These are phyloP conservation scores for Plasmopara viticola DNA, from an alignment of 352 stramenopile species.

Conservation along the genomic window DNA sequence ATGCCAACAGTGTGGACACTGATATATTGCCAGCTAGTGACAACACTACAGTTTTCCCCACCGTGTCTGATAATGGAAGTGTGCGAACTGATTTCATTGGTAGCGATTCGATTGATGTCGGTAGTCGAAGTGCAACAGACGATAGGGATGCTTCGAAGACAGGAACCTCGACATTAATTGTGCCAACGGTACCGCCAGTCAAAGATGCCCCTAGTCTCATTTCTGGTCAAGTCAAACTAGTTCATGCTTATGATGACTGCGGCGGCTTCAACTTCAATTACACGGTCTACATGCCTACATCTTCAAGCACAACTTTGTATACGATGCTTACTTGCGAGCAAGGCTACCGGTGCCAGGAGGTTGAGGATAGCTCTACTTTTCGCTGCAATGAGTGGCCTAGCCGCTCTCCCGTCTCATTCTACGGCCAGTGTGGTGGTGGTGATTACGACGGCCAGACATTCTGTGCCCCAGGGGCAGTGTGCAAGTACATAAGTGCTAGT, in stretches of 20 bases:
- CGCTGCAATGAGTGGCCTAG: constrained; percentile 21
- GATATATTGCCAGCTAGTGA: neutral
- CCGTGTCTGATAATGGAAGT: neutral
- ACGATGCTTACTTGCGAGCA: constrained; percentile 14
- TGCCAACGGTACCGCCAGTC: neutral
- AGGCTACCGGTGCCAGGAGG: constrained; percentile 16
- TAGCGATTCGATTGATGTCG: neutral
- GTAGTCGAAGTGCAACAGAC: neutral
- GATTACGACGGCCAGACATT: constrained; percentile 24
- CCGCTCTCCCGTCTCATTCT: constrained; percentile 14
- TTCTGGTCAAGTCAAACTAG: constrained; percentile 9
- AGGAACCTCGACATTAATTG: neutral
- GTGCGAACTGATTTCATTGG: neutral
- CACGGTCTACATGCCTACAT: constrained; percentile 17
- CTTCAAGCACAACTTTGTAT: constrained; percentile 1
- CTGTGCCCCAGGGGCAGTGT: constrained; percentile 19
- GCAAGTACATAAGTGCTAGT: constrained; percentile 22
- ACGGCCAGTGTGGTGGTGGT: constrained; percentile 20
- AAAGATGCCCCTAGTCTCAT: constrained; percentile 7
- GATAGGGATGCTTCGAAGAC: neutral
- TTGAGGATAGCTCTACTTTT: constrained; percentile 3
- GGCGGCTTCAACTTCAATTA: constrained; percentile 20
- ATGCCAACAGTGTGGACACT: neutral
- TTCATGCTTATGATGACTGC: constrained; percentile 13
- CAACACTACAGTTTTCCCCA: neutral